Evolutionary conservation across 208 protist species (phyloP).

Genomic region (Leishmania mexicana): DNA sequence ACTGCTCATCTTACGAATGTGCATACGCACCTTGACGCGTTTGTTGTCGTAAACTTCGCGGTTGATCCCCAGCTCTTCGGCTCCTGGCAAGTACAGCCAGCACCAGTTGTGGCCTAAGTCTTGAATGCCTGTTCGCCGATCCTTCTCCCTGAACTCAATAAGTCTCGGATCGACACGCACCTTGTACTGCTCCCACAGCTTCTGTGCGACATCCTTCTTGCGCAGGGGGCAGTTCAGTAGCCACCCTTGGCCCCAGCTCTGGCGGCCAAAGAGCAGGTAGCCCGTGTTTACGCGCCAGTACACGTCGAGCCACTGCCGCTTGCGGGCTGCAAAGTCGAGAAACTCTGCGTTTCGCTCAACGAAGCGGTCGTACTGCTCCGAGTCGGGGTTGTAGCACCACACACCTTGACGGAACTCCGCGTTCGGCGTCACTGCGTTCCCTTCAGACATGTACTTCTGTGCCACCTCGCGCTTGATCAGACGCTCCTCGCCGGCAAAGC

Average conservation of each 20-base stretch:
- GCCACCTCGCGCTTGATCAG: constrained; percentile 91
- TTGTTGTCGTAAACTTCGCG: constrained; percentile 94
- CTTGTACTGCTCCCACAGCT: constrained; percentile 94
- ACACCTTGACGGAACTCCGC: constrained; percentile 74
- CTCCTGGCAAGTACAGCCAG: constrained; percentile 92
- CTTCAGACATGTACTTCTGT: constrained; percentile 78
- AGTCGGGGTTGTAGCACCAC: constrained; percentile 92
- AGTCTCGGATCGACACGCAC: constrained; percentile 86
- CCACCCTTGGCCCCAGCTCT: constrained; percentile 91
- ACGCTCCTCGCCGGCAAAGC: constrained; percentile 90
- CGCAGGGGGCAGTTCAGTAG: constrained; percentile 89
- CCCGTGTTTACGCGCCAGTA: constrained; percentile 94
- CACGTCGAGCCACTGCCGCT: constrained; percentile 93
- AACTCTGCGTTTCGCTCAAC: constrained; percentile 89
- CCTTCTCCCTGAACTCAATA: constrained; percentile 90
- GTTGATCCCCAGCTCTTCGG: constrained; percentile 89
- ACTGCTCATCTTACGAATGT: constrained; percentile 86
- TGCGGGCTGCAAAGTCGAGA: constrained; percentile 90
- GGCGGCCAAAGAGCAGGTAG: constrained; percentile 88
- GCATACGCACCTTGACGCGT: constrained; percentile 92
- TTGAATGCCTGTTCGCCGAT: constrained; percentile 89
- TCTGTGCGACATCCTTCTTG: constrained; percentile 89
- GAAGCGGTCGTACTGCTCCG: constrained; percentile 86
- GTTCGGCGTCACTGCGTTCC: constrained; percentile 65
- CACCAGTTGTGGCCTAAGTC: constrained; percentile 94